phyloP scores from a whole-genome alignment of 495 filamentous ascomycete genomes.

The Aspergillus steynii region DNA sequence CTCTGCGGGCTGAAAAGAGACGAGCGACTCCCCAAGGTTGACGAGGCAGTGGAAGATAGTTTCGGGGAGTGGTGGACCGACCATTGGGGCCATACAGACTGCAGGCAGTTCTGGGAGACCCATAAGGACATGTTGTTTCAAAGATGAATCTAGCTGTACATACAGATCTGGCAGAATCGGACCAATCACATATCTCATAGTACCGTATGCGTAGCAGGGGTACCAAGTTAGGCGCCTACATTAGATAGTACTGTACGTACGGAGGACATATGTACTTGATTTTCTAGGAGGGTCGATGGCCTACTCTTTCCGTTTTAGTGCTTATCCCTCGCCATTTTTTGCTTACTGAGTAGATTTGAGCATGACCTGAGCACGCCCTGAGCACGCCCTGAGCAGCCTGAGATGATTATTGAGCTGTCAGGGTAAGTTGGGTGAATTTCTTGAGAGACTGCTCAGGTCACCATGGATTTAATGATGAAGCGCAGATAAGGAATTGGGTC shows the following conservation, averaged over 20 bases:
- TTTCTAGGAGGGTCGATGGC: no score
- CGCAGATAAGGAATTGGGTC: no score
- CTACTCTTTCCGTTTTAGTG: slow-evolving; percentile 31
- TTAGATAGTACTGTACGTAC: no score
- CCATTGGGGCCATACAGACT: slow-evolving; percentile 81
- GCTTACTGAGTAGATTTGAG: slow-evolving; percentile 30
- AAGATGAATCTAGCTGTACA: slow-evolving; percentile 44
- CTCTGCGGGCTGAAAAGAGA: slow-evolving; percentile 87
- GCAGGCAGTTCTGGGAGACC: slow-evolving; percentile 80
- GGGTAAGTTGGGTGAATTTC: no score
- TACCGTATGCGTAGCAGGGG: no score
- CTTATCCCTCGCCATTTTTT: slow-evolving; percentile 33
- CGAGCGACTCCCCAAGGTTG: slow-evolving; percentile 74
- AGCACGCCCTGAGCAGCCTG: slow-evolving; percentile 1
- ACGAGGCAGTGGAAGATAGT: slow-evolving; percentile 78
- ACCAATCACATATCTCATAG: no score
- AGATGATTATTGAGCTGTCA: no score
- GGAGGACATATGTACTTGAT: no score
- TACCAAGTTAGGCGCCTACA: no score
- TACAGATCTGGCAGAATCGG: no score
- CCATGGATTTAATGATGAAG: no score
- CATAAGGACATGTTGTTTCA: slow-evolving; percentile 66
- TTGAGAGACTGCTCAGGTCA: no score
- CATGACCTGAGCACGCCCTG: slow-evolving; percentile 4
- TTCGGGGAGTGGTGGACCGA: slow-evolving; percentile 97